Evolutionary conservation across 2,329 filamentous ascomycete genomes (phyloP).

Genomic region (Aspergillus intermedius): DNA sequence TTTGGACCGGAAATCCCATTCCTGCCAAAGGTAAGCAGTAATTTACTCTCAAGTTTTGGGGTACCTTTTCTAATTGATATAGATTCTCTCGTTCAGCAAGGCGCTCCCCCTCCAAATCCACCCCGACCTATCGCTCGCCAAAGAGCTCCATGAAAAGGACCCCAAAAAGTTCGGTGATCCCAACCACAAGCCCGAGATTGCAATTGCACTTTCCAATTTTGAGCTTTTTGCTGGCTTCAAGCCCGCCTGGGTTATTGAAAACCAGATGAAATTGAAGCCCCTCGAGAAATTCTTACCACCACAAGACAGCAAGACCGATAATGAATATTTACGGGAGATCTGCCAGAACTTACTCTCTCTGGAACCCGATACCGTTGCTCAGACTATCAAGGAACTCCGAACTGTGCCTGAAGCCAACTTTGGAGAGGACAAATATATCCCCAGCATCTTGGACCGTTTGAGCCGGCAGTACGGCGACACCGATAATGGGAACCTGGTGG

Average conservation of each 20-base stretch:
- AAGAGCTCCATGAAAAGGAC: constrained; percentile 57
- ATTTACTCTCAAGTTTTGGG: no score
- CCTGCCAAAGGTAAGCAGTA: constrained; percentile 55
- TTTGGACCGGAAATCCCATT: constrained; percentile 64
- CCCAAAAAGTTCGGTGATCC: constrained; percentile 62
- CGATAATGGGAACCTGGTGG: constrained; percentile 64
- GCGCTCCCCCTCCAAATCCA: constrained; percentile 70
- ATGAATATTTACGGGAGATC: constrained; percentile 53
- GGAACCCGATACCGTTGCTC: constrained; percentile 47
- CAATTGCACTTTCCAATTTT: constrained; percentile 63
- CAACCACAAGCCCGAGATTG: constrained; percentile 78
- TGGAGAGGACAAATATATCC: constrained; percentile 52
- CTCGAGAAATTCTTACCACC: constrained; percentile 50
- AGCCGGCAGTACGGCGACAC: constrained; percentile 56
- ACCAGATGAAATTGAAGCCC: constrained; percentile 50
- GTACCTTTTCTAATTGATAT: background rate
- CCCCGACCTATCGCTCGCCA: constrained; percentile 61
- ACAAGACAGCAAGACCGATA: constrained; percentile 43
- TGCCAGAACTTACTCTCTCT: constrained; percentile 49
- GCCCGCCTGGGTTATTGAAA: constrained; percentile 53
- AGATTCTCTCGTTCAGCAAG: constrained; percentile 67
- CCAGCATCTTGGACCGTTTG: constrained; percentile 58
- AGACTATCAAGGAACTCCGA: constrained; percentile 49
- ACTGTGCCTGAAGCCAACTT: constrained; percentile 45
- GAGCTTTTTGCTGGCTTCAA: constrained; percentile 74